phyloP scores from a whole-genome alignment of 2,329 filamentous ascomycete species.

The Leptographium flavum region DNA sequence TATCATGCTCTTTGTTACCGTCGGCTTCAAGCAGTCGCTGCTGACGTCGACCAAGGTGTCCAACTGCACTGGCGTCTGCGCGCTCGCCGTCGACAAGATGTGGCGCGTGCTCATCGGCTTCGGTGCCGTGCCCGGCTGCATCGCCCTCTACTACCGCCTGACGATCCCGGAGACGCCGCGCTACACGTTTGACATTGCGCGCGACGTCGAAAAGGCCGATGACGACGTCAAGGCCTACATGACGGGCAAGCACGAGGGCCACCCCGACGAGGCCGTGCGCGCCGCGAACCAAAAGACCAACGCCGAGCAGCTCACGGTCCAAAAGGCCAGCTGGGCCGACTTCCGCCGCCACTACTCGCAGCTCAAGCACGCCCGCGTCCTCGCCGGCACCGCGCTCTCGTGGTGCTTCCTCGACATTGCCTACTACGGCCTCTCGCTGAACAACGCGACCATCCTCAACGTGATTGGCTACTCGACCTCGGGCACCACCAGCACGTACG shows the following conservation, averaged over 20 bases:
- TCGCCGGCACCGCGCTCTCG: conserved; percentile 52
- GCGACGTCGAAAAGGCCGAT: conserved; percentile 59
- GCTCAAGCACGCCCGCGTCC: conserved; percentile 56
- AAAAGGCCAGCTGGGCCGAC: conserved; percentile 58
- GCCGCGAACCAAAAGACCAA: conserved; percentile 40
- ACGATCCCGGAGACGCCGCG: conserved; percentile 81
- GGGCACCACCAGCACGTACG: conserved; percentile 41
- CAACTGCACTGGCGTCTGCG: conserved; percentile 49
- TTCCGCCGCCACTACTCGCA: conserved; percentile 57
- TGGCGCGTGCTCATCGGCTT: conserved; percentile 73
- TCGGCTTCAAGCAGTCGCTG: conserved; percentile 55
- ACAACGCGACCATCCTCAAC: conserved; percentile 58
- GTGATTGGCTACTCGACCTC: conserved; percentile 57
- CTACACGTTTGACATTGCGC: conserved; percentile 72
- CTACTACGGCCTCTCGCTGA: conserved; percentile 57
- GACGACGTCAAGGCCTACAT: conserved; percentile 66
- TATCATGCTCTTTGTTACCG: conserved; percentile 59
- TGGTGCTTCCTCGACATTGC: conserved; percentile 62
- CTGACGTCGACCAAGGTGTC: conserved; percentile 32
- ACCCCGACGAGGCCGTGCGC: conserved; percentile 53
- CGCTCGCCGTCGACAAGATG: conserved; percentile 70
- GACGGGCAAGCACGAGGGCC: conserved; percentile 44
- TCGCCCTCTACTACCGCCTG: conserved; percentile 65
- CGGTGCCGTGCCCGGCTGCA: conserved; percentile 64
- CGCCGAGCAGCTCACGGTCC: conserved; percentile 41